Evolutionary conservation across 2,329 filamentous ascomycete species (phyloP).

Genomic region (Fusarium concolor): DNA sequence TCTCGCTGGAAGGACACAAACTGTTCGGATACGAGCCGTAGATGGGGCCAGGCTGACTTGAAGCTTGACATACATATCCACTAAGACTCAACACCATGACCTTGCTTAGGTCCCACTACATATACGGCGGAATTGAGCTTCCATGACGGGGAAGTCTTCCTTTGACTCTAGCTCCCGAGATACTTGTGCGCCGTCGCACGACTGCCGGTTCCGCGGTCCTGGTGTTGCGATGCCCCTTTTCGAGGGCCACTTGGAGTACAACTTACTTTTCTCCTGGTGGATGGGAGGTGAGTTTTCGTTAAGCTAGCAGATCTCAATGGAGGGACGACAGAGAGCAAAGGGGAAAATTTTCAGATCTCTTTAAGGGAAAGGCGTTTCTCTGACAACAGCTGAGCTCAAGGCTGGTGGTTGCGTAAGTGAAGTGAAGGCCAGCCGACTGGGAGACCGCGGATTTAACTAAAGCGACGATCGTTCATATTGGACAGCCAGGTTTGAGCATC

Average conservation of each 20-base stretch:
- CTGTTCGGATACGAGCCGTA: slow-evolving; percentile 32
- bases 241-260: slow-evolving; percentile 24
- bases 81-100: slow-evolving; percentile 23
- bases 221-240: slow-evolving; percentile 28
- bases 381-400: slow-evolving; percentile 15
- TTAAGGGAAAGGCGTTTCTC: not conserved
- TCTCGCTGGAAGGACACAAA: not conserved
- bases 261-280: slow-evolving; percentile 15
- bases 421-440: slow-evolving; percentile 2
- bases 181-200: slow-evolving; percentile 21
- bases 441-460: slow-evolving; percentile 7
- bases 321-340: not conserved
- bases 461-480: slow-evolving; percentile 20
- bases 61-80: slow-evolving; percentile 16
- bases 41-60: slow-evolving; percentile 21
- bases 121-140: slow-evolving; percentile 18
- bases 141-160: slow-evolving; percentile 30
- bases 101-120: slow-evolving; percentile 16
- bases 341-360: slow-evolving; percentile 8
- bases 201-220: slow-evolving; percentile 32
- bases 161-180: slow-evolving; percentile 26
- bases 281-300: not conserved
- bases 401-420: slow-evolving; percentile 17
- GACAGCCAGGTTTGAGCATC: slow-evolving; percentile 7
- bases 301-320: not conserved